Evolutionary conservation across 345 rosid species (phyloP).

Genomic region (Eucalyptus paniculata): DNA sequence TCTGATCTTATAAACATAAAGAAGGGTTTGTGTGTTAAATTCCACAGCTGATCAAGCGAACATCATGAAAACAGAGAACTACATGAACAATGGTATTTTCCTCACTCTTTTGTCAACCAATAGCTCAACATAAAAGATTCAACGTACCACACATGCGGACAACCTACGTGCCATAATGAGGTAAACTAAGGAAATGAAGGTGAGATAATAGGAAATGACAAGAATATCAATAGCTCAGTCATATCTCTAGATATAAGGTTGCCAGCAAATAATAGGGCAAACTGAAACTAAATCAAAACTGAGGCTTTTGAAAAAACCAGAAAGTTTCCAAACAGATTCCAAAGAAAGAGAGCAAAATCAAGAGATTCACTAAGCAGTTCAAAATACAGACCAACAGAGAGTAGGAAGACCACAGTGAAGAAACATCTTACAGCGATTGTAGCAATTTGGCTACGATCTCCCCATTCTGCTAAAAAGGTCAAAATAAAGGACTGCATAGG

Average conservation of each 20-base stretch:
- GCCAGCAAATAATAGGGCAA: background rate
- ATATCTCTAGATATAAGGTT: background rate
- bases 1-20: background rate
- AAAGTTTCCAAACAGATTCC: background rate
- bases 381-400: background rate
- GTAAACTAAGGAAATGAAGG: background rate
- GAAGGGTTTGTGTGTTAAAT: background rate
- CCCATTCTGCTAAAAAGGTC: constrained; percentile 99
- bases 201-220: background rate
- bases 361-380: background rate
- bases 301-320: background rate
- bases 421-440: constrained; percentile 86
- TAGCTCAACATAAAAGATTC: background rate
- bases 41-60: background rate
- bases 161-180: background rate
- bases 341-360: background rate
- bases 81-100: background rate
- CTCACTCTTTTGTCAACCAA: background rate
- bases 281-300: background rate
- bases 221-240: background rate
- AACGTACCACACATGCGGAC: background rate
- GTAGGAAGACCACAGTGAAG: background rate
- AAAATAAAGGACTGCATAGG: constrained; percentile 73
- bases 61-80: background rate
- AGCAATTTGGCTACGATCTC: constrained; percentile 98